Evolutionary conservation across 129 eudicot species (phyloP), one percentile per base, ranked within the genome.

Genomic region (Gnaphalium uliginosum): DNA sequence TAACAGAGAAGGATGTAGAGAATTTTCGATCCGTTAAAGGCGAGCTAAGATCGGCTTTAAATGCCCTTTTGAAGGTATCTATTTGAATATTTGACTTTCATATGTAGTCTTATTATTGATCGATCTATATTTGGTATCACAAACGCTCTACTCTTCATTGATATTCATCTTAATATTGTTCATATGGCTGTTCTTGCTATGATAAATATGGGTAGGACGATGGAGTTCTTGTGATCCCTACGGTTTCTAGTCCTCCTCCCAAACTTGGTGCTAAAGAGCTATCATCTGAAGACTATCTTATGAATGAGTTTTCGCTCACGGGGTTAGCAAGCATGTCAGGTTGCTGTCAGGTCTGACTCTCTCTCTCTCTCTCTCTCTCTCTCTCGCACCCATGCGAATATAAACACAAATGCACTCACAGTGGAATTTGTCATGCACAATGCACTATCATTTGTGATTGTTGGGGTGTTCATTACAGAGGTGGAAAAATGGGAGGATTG

Each of bases 291-390:
- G 92, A 88, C 22, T 85, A 90, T 79, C 82, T 84, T 39, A 82
- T 53, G 39, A 83, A 77, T 56, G 72, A 92, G 76, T 81, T 83
- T 65, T 78, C 84, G 14, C 83, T 90, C 4, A 82, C 75, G 58
- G 83, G 90, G 56, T 77, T 93, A 83, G 96, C 96, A 78, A 93
- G 96, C 86, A 64, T 93, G 81, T 88, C 98, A 27, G 98, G 98
- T 74, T 90, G 98, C 81, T 93, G 98, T 83, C 98, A 93, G 98
- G 98, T 93, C 65, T 60, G 30, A 7, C 2, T 74, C 63, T 41
- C 67, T 50, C 57, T 78, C 72, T 76, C 69, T 69, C 78, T 51
- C 78, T 64, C 68, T 72, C 79, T 69, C 54, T 32, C 74, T 69
- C 30, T 37, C 39, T 4, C 39, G 8, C 66, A 46, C 29, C 8